Conservation (phyloP, 2,329 filamentous ascomycete species). For the Ophiocordyceps unilateralis region DNA sequence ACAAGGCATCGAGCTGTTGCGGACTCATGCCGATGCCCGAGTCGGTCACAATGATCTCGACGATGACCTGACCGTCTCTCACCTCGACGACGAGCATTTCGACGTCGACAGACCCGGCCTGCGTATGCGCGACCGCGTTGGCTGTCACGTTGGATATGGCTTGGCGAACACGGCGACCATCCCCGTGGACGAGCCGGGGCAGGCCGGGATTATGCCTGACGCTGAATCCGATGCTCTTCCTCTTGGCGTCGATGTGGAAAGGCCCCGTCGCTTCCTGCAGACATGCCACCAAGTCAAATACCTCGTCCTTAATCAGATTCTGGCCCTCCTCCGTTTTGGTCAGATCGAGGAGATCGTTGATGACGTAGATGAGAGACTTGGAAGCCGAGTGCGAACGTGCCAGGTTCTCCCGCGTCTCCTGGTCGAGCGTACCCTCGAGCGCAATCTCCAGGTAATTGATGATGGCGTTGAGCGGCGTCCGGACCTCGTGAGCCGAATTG, state of each 20-base stretch:
- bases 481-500: constrained; percentile 82
- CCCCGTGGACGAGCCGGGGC: constrained; percentile 56
- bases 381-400: constrained; percentile 77
- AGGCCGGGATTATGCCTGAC: constrained; percentile 51
- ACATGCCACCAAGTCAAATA: constrained; percentile 55
- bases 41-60: constrained; percentile 64
- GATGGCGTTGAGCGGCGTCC: constrained; percentile 80
- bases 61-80: constrained; percentile 34
- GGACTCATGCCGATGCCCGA: constrained; percentile 57
- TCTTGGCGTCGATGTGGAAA: constrained; percentile 55
- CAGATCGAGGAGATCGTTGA: constrained; percentile 77
- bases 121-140: constrained; percentile 71
- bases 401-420: constrained; percentile 71
- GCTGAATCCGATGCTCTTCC: constrained; percentile 58
- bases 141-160: constrained; percentile 68
- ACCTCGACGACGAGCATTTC: constrained; percentile 48
- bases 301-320: constrained; percentile 61
- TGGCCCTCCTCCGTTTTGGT: constrained; percentile 78
- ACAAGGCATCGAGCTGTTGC: constrained; percentile 38
- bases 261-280: constrained; percentile 62
- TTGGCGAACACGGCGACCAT: constrained; percentile 65
- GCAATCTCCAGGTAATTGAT: constrained; percentile 92
- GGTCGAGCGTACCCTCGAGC: constrained; percentile 60
- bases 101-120: constrained; percentile 47
- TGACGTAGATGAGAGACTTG: constrained; percentile 83